phyloP scores from a whole-genome alignment of 2,329 filamentous ascomycete species.

The Helminthosporium solani region DNA sequence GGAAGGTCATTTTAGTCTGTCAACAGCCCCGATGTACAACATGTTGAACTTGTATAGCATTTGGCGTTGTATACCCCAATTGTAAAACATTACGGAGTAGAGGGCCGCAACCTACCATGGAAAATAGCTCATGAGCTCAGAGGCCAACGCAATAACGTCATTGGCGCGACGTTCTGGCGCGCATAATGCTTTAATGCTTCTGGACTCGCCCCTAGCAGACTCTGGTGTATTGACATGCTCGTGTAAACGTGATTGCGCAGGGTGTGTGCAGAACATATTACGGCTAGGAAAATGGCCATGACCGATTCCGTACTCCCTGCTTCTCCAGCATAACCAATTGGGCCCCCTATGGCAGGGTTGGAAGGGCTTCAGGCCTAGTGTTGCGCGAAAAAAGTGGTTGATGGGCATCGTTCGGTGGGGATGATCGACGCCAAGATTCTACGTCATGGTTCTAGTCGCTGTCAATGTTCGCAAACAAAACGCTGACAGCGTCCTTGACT shows the following conservation, averaged over 20 bases:
- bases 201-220: neutral
- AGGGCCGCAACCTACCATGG: neutral
- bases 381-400: slow-evolving; percentile 4
- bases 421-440: slow-evolving; percentile 12
- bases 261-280: neutral
- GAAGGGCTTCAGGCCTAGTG: slow-evolving; percentile 1
- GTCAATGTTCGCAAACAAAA: slow-evolving; percentile 23
- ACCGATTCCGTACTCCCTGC: neutral
- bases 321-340: slow-evolving; percentile 8
- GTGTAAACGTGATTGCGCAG: neutral
- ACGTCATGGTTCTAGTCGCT: slow-evolving; percentile 19
- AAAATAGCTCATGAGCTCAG: neutral
- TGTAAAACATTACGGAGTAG: neutral
- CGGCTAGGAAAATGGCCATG: neutral
- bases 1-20: neutral
- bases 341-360: no score
- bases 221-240: neutral
- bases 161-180: slow-evolving; percentile 13
- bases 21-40: neutral
- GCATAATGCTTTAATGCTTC: slow-evolving; percentile 8
- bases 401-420: slow-evolving; percentile 21
- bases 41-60: neutral
- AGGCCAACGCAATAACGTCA: slow-evolving; percentile 16
- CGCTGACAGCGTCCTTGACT: slow-evolving; percentile 16
- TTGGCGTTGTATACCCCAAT: slow-evolving; percentile 9